Evolutionary conservation across 2,329 filamentous ascomycete species (phyloP), one percentile per base, ranked within the genome.

Genomic region (Penicillium paneum): DNA sequence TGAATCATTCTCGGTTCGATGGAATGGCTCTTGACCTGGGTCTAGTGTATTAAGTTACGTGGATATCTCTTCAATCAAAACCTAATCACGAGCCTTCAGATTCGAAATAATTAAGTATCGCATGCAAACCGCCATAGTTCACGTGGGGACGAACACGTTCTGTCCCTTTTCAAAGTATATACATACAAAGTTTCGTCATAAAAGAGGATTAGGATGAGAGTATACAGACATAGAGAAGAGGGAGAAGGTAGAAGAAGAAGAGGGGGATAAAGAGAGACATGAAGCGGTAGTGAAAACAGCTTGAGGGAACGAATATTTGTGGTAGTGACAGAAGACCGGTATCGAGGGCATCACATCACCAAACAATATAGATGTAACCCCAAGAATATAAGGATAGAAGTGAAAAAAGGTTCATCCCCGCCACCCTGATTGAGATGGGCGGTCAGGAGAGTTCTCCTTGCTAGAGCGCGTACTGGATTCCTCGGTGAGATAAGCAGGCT

Each of bases 401-500:
- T 10, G 21, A 32, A 38, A 21, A 8, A 17, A 21, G 8, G 15
- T 7, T 60, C 54, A 70, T 59, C 62, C 61, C 42, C 65, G 58
- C 68, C 66, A 70, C 55, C 58, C 63, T 8, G 5, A 8, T 15
- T 59, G 54, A 13, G 61, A 48, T 19, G 59, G 50, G 8, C 48
- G 60, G 8, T 59, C 34, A 8, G 34, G 50, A 21, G 63, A 51
- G 2, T 65, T 65, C 12, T 69, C 68, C 31, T 62, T 64, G 56
- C 68, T 70, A 11, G 68, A 67, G 5, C 62, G 64, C 35, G 63
- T 59, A 50, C 67, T 69, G 10, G 47, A 40, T 2, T 55, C 64
- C 7, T 59, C 66, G 19, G 58, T 54, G 1, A 66, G 62, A 34
- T 64, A 72, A 11, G 68, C 71, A 7, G 68, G 70, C 41, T 76